These are phyloP conservation scores for Penstemon davidsonii DNA, from an alignment of 257 asterid species.

Conservation along the genomic window DNA sequence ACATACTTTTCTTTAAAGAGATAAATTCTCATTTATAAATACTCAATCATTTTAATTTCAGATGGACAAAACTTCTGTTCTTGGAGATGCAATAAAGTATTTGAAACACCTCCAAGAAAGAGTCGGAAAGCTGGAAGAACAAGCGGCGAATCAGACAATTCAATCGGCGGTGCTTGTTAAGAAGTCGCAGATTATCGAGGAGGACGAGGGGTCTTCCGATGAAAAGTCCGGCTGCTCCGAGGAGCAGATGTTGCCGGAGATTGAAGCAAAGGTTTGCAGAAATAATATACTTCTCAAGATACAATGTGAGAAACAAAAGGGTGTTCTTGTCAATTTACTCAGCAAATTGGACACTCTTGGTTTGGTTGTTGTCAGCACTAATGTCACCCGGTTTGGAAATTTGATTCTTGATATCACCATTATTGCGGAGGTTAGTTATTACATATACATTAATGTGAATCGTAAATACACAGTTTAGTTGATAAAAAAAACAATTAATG, in stretches of 20 bases:
- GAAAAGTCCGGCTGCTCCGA: conserved; percentile 3
- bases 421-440: conserved; percentile 33
- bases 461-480: not conserved
- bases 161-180: conserved; percentile 34
- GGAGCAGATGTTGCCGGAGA: conserved; percentile 33
- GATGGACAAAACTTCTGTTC: conserved; percentile 43
- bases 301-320: conserved; percentile 37
- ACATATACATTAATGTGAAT: no score
- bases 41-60: not conserved
- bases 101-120: conserved; percentile 30
- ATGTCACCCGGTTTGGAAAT: conserved; percentile 31
- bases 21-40: not conserved
- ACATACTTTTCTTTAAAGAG: not conserved
- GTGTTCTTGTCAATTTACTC: conserved; percentile 31
- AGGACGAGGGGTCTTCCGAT: conserved; percentile 33
- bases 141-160: conserved; percentile 27
- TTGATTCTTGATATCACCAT: conserved; percentile 37
- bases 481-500: not conserved
- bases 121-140: conserved; percentile 39
- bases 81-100: conserved; percentile 35
- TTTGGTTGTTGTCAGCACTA: conserved; percentile 34
- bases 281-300: conserved; percentile 34
- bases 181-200: conserved; percentile 28
- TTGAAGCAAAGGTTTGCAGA: conserved; percentile 37
- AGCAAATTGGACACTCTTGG: conserved; percentile 41